Conservation (phyloP, 2,329 filamentous ascomycete species). For the Triangularia setosa region DNA sequence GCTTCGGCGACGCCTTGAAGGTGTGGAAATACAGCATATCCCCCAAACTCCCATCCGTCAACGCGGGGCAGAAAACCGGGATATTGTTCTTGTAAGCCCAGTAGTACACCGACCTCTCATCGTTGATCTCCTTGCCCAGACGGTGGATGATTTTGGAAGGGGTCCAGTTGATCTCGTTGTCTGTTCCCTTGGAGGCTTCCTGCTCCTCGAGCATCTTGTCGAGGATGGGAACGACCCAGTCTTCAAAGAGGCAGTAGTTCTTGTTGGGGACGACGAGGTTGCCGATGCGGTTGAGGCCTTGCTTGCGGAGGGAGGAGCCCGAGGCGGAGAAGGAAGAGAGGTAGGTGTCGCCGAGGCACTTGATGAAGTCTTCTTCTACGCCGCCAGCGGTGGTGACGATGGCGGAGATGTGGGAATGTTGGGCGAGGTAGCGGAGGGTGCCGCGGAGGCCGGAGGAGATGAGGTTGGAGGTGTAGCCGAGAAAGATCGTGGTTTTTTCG, state of each 20-base stretch:
- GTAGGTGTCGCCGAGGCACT: conserved; percentile 92
- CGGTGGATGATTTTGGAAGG: conserved; percentile 88
- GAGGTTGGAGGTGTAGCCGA: conserved; percentile 95
- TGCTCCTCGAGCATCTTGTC: conserved; percentile 92
- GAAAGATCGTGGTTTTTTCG: conserved; percentile 84
- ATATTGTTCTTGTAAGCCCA: conserved; percentile 98
- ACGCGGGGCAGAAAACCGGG: conserved; percentile 90
- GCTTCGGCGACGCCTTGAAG: conserved; percentile 78
- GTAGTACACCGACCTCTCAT: conserved; percentile 89
- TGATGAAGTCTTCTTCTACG: conserved; percentile 97
- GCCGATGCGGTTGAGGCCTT: conserved; percentile 91
- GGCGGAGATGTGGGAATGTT: conserved; percentile 87
- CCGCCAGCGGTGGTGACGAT: conserved; percentile 95
- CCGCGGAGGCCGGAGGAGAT: conserved; percentile 94
- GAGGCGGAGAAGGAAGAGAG: conserved; percentile 77
- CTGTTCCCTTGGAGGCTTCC: conserved; percentile 67
- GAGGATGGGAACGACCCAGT: conserved; percentile 96
- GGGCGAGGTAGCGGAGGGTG: conserved; percentile 84
- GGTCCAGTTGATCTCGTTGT: conserved; percentile 80
- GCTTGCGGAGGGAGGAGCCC: conserved; percentile 73
- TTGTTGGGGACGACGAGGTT: conserved; percentile 94
- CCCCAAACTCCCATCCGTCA: conserved; percentile 91
- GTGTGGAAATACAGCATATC: conserved; percentile 99
- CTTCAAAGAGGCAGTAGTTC: conserved; percentile 97
- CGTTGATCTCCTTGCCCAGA: conserved; percentile 88